phyloP scores from a whole-genome alignment of 2,329 filamentous ascomycete genomes.

The Zymoseptoria ardabiliae region DNA sequence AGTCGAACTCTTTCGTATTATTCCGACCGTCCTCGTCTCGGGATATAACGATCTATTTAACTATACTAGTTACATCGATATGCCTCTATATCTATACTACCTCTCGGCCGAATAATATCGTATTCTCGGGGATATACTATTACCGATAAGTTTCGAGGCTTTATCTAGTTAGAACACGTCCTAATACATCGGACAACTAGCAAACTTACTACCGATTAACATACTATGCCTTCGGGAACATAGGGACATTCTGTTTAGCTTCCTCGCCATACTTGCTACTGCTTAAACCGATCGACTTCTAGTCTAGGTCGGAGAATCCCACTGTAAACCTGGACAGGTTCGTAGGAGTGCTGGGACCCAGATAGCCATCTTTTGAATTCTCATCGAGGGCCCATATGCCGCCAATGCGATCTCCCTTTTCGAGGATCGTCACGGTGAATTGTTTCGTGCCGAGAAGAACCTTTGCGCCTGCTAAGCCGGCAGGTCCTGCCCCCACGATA shows the following conservation, averaged over 20 bases:
- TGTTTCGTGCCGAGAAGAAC: slow-evolving; percentile 54
- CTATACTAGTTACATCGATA: slow-evolving; percentile 7
- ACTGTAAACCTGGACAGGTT: slow-evolving; percentile 76
- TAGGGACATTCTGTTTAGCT: slow-evolving; percentile 38
- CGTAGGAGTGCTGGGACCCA: slow-evolving; percentile 52
- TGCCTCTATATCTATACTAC: slow-evolving; percentile 11
- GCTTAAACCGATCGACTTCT: slow-evolving; percentile 45
- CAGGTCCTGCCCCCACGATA: slow-evolving; percentile 40
- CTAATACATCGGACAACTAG: background rate
- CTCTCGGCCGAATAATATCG: slow-evolving; percentile 39
- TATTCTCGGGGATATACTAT: slow-evolving; percentile 46
- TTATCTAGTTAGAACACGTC: background rate
- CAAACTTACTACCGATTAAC: slow-evolving; percentile 55
- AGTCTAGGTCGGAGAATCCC: slow-evolving; percentile 56
- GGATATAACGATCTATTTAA: slow-evolving; percentile 17
- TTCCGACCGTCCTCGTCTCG: slow-evolving; percentile 13
- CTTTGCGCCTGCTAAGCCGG: slow-evolving; percentile 49
- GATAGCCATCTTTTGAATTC: slow-evolving; percentile 41
- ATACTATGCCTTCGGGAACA: slow-evolving; percentile 71
- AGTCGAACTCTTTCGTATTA: slow-evolving; percentile 50
- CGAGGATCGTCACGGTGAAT: slow-evolving; percentile 65
- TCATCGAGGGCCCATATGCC: slow-evolving; percentile 63
- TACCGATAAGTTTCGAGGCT: slow-evolving; percentile 54
- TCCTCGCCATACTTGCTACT: slow-evolving; percentile 4
- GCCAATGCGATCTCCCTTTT: slow-evolving; percentile 58